A percentile compares a stretch with the other conserved stretches of the same genome.
Evolutionary conservation across 257 asterid species (phyloP).

Genomic region (Solanum piurae): DNA sequence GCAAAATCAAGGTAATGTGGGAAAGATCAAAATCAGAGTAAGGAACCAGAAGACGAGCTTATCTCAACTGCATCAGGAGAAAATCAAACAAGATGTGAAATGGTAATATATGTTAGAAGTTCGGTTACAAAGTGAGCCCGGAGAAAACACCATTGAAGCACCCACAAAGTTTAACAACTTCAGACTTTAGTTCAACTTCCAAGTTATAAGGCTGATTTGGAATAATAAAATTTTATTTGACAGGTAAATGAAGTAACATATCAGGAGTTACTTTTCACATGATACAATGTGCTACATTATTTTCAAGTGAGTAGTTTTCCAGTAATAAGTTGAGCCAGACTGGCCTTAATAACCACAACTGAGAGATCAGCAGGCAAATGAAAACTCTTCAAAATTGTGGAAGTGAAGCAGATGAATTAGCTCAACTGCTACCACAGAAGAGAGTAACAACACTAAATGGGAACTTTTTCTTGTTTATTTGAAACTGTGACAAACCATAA

Average conservation of each 20-base stretch:
- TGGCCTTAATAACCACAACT: neutral
- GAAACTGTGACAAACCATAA: neutral
- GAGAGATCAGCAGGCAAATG: neutral
- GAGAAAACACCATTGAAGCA: neutral
- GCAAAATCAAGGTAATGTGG: constrained; percentile 19
- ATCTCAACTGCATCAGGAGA: neutral
- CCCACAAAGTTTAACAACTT: neutral
- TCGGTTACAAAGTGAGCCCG: neutral
- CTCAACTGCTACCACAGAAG: neutral
- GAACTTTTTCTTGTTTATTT: neutral
- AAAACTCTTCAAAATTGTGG: neutral
- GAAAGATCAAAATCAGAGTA: neutral
- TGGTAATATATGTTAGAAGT: neutral
- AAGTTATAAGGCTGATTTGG: neutral
- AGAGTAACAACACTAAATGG: neutral
- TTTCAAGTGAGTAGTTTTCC: neutral
- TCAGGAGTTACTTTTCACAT: neutral
- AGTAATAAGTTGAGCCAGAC: neutral
- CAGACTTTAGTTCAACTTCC: neutral
- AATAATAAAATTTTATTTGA: neutral
- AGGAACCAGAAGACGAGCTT: neutral
- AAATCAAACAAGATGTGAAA: neutral
- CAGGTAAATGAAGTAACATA: neutral
- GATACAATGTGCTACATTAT: neutral
- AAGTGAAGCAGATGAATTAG: neutral